Base-by-base conservation (phyloP, 441 rosid species). In the Croton laevigatus region DNA sequence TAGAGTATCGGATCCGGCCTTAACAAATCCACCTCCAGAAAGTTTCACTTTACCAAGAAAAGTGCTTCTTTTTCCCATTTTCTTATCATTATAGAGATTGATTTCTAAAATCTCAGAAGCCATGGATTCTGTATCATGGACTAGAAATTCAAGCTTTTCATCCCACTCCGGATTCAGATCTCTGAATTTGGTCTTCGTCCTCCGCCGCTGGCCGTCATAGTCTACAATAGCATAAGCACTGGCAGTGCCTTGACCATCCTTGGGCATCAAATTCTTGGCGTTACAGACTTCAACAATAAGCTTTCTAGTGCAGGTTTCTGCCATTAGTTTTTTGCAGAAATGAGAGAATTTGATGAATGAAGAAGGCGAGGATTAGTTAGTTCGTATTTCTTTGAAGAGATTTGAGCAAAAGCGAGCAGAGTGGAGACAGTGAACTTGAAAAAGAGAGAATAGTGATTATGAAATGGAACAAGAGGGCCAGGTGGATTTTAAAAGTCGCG, bases 131-230 rank as follows among this genome's bases (percentile, higher is more conserved):
- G 27, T 49, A 22, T 88, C 90, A 65, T 87, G 89, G 32, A 91
- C 89, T 5, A 86, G 81, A 69, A 91, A 91, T 81, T 91, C 94
- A 27, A 89, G 79, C 76, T 73, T 84, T 82, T 91, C 97, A 52
- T 91, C 89, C 97, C 97, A 91, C 37, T 86, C 86, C 0, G 97
- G 97, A 78, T 91, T 91, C n/a, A 91, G 86, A 78, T 91, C 97
- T 70, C 88, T 70, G 78, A 80, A 81, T 81, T 86, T 91, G 0
- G 97, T 91, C 73, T 85, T 89, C 6, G 97, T 91, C 19, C 96
- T 71, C 57, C 92, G 76, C 1, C 96, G 73, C 79, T 89, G 97
- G 37, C 96, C 94, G 40, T 89, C 92, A 68, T 82, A 91, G 55
- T 91, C 97, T 1, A 87, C 90, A 8, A 88, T 78, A 2, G 87